Conservation (phyloP, 192 early-diverging fungal species). For the Gamsiella multidivaricata region DNA sequence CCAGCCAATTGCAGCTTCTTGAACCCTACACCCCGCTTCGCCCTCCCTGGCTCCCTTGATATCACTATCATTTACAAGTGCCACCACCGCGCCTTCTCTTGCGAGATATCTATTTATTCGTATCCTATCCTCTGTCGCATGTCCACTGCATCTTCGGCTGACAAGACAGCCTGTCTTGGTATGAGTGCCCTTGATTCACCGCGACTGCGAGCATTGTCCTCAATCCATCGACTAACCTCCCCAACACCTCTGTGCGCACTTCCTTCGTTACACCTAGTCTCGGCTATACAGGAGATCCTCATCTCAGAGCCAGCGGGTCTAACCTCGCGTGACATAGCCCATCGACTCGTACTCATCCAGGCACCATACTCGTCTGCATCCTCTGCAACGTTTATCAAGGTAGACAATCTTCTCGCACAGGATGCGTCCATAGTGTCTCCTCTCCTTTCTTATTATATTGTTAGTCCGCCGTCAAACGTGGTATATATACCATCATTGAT, state of each 20-base stretch:
- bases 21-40: no score
- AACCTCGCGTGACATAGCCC: conserved; percentile 48
- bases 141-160: conserved; percentile 46
- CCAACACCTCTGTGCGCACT: not conserved
- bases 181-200: not conserved
- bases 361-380: conserved; percentile 44
- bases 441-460: not conserved
- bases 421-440: not conserved
- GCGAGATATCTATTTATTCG: not conserved
- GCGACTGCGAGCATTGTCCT: not conserved
- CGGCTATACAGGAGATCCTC: conserved; percentile 46
- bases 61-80: conserved; percentile 1
- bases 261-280: conserved; percentile 11
- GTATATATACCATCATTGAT: conserved; percentile 5
- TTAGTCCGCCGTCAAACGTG: conserved; percentile 10
- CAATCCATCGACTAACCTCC: not conserved
- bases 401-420: conserved; percentile 9
- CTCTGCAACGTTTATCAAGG: conserved; percentile 41
- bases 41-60: conserved; percentile 5
- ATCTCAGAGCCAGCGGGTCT: conserved; percentile 29
- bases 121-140: conserved; percentile 31
- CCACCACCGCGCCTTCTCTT: not conserved
- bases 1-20: no score
- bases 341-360: conserved; percentile 37
- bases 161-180: conserved; percentile 53